Evolutionary conservation across 805 yeast species (phyloP).

Genomic region (Martiniozyma abietophila): DNA sequence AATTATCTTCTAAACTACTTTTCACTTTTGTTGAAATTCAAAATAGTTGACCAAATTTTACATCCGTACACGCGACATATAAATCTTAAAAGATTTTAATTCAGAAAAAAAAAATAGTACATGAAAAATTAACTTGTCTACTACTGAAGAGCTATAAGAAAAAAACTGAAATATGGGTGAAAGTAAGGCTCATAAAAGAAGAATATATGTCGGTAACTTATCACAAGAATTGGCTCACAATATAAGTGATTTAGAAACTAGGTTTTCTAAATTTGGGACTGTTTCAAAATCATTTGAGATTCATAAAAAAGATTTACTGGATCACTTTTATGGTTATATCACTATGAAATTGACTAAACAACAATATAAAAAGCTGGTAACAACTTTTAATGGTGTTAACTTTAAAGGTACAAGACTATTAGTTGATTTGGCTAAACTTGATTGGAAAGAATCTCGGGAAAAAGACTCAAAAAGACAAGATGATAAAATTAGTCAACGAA

Average conservation of each 20-base stretch:
- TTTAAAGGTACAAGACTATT: slow-evolving; percentile 66
- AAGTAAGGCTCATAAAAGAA: not conserved
- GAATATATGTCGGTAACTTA: slow-evolving; percentile 60
- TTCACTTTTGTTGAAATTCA: not conserved
- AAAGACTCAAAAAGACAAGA: slow-evolving; percentile 36
- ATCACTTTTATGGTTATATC: slow-evolving; percentile 55
- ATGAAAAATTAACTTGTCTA: not conserved
- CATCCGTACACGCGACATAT: not conserved
- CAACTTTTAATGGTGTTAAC: slow-evolving; percentile 57
- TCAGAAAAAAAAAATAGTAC: not conserved
- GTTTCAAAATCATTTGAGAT: slow-evolving; percentile 38
- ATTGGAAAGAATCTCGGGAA: slow-evolving; percentile 38
- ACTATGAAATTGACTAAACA: slow-evolving; percentile 44
- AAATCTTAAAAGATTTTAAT: not conserved
- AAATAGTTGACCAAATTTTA: not conserved
- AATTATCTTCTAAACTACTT: no score
- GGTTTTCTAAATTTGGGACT: slow-evolving; percentile 59
- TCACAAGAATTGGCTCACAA: slow-evolving; percentile 42
- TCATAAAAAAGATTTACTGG: slow-evolving; percentile 46
- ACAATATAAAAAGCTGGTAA: slow-evolving; percentile 40
- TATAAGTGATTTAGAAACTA: slow-evolving; percentile 35
- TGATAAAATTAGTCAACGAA: slow-evolving; percentile 19
- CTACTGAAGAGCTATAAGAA: not conserved
- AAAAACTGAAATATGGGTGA: no score
- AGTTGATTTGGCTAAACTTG: slow-evolving; percentile 54